Evolutionary conservation across 1,139 yeast genomes (phyloP).

Genomic region (Geotrichum bryndzae): DNA sequence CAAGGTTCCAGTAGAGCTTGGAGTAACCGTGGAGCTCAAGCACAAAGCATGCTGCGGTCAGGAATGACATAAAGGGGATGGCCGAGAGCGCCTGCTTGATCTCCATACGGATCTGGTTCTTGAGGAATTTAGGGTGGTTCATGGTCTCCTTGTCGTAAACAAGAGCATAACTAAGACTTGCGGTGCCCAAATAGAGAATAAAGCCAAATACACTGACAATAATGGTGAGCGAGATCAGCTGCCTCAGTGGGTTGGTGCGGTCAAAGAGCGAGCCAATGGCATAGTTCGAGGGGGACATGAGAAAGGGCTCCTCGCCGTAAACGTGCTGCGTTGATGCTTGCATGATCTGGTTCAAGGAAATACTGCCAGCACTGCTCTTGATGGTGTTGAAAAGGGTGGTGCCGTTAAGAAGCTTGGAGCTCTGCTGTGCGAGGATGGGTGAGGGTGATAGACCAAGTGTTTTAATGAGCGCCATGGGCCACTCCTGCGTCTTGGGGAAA

Average conservation of each 20-base stretch:
- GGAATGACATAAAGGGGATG: slow-evolving; percentile 79
- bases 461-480: slow-evolving; percentile 11
- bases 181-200: slow-evolving; percentile 69
- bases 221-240: slow-evolving; percentile 58
- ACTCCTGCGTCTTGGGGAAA: slow-evolving; percentile 38
- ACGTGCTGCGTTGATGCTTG: slow-evolving; percentile 23
- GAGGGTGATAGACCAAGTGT: slow-evolving; percentile 1
- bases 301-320: slow-evolving; percentile 47
- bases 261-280: slow-evolving; percentile 59
- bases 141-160: slow-evolving; percentile 84
- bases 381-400: neutral
- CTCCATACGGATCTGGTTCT: slow-evolving; percentile 84
- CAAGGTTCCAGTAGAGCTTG: slow-evolving; percentile 59
- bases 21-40: slow-evolving; percentile 81
- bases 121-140: slow-evolving; percentile 92
- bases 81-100: slow-evolving; percentile 71
- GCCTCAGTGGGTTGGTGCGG: slow-evolving; percentile 69
- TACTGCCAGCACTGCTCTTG: slow-evolving; percentile 6
- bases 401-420: neutral
- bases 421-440: neutral
- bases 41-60: slow-evolving; percentile 86
- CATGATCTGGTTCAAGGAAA: slow-evolving; percentile 13
- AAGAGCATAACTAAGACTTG: slow-evolving; percentile 64
- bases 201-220: slow-evolving; percentile 80
- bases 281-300: slow-evolving; percentile 46